Evolutionary conservation across 225 moss, liverwort and hornwort genomes (phyloP).

Genomic region (Thuidium tamariscinum): DNA sequence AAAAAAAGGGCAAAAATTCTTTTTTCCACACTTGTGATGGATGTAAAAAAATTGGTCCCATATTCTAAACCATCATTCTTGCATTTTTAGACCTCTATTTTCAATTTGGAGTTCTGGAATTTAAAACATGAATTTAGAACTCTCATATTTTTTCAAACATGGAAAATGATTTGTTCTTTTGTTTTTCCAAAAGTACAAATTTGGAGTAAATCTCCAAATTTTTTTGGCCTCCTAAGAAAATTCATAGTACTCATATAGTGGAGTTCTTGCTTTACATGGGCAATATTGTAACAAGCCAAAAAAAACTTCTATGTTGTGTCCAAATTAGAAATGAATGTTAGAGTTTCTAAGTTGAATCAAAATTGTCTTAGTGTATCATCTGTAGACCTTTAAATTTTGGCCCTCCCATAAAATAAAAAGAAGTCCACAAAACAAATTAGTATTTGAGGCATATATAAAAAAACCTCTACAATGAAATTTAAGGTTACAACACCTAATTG

Average conservation of each 20-base stretch:
- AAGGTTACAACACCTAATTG: rapidly evolving
- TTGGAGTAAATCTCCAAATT: background rate
- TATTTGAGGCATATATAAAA: background rate
- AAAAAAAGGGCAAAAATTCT: too few relatives aligned
- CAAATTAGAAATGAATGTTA: background rate
- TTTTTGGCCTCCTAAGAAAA: rapidly evolving
- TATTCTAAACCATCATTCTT: rapidly evolving
- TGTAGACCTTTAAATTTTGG: rapidly evolving
- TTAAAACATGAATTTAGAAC: background rate
- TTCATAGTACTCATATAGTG: rapidly evolving
- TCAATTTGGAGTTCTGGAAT: rapidly evolving
- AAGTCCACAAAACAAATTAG: background rate
- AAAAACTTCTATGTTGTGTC: rapidly evolving
- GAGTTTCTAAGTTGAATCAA: rapidly evolving
- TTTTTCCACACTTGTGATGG: background rate
- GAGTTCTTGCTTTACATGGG: rapidly evolving
- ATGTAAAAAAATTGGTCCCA: background rate
- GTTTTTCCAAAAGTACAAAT: rapidly evolving
- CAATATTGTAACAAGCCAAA: rapidly evolving
- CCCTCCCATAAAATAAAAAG: background rate
- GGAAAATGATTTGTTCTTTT: too few relatives aligned
- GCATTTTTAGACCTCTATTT: rapidly evolving
- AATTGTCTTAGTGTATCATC: rapidly evolving
- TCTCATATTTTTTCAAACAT: rapidly evolving
- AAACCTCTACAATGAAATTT: rapidly evolving